phyloP scores from a whole-genome alignment of 2,329 filamentous ascomycete genomes.

The Aspergillus persii region DNA sequence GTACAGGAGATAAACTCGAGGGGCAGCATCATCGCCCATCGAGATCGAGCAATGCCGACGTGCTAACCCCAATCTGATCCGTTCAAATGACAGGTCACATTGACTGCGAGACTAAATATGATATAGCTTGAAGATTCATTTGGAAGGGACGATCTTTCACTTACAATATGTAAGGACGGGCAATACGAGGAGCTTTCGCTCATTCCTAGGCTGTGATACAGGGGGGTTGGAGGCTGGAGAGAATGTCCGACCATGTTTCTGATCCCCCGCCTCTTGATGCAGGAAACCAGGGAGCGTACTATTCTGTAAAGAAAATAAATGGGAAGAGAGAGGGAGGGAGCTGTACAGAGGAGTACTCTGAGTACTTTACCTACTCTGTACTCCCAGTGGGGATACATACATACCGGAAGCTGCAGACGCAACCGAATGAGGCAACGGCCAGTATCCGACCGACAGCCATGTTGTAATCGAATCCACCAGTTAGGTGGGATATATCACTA shows the following conservation, averaged over 20 bases:
- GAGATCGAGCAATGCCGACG: background rate
- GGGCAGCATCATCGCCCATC: slow-evolving; percentile 4
- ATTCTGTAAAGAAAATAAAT: background rate
- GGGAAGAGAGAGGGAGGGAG: background rate
- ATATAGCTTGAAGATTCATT: slow-evolving; percentile 1
- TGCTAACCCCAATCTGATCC: slow-evolving; percentile 2
- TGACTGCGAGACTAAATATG: background rate
- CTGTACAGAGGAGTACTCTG: no score
- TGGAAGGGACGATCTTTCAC: background rate
- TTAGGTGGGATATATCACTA: background rate
- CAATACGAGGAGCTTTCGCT: background rate
- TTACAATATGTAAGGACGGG: background rate
- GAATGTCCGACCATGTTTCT: background rate
- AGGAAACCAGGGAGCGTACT: background rate
- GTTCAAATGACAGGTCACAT: slow-evolving; percentile 12
- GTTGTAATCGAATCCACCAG: background rate
- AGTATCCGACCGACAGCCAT: slow-evolving; percentile 6
- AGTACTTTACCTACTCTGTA: background rate
- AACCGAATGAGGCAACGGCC: slow-evolving; percentile 23
- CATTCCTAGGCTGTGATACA: background rate
- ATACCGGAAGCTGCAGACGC: slow-evolving; percentile 17
- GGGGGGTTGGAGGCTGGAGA: background rate
- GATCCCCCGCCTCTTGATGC: background rate
- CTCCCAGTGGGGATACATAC: slow-evolving; percentile 9
- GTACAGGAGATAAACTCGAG: slow-evolving; percentile 11